Percentiles rank a stretch among this genome's conserved stretches.
These are phyloP conservation scores for Citrus reticulata DNA, from an alignment of 345 rosid species.

Conservation along the genomic window DNA sequence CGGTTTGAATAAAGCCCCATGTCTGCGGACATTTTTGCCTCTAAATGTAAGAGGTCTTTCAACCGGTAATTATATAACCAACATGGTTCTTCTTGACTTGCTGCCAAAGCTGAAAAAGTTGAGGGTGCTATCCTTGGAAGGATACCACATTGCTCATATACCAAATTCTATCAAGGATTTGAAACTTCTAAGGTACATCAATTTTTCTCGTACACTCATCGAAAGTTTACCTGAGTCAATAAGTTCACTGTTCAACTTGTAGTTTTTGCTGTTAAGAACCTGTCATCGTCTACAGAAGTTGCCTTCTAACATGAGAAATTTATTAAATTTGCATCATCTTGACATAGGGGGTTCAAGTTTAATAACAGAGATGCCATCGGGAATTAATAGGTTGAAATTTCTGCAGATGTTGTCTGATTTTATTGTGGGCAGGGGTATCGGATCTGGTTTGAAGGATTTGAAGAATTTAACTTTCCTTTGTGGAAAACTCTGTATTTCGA, in stretches of 20 bases:
- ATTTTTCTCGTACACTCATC: background rate
- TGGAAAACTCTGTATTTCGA: conserved; percentile 17
- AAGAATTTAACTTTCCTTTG: conserved; percentile 15
- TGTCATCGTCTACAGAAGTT: conserved; percentile 10
- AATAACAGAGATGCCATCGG: conserved; percentile 9
- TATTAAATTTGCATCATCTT: conserved; percentile 19
- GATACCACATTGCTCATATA: background rate
- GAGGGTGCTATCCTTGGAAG: conserved; percentile 19
- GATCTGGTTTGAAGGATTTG: conserved; percentile 13
- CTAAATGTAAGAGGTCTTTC: too few species aligned
- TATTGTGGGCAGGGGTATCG: conserved; percentile 16
- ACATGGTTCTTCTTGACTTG: background rate
- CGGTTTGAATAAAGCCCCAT: background rate
- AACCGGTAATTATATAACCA: too few species aligned
- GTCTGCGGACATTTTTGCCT: conserved; percentile 15
- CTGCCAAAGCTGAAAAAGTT: background rate
- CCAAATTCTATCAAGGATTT: conserved; percentile 4
- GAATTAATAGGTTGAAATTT: conserved; percentile 7
- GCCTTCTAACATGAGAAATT: conserved; percentile 8
- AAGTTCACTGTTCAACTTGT: background rate
- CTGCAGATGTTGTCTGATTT: conserved; percentile 18
- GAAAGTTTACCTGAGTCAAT: background rate
- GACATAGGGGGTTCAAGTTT: conserved; percentile 5
- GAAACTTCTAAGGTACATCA: background rate
- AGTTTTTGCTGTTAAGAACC: conserved; percentile 12